These are phyloP conservation scores for Crucibulum parvulum DNA, from an alignment of 1,284 basidiomycete genomes.

Conservation along the genomic window DNA sequence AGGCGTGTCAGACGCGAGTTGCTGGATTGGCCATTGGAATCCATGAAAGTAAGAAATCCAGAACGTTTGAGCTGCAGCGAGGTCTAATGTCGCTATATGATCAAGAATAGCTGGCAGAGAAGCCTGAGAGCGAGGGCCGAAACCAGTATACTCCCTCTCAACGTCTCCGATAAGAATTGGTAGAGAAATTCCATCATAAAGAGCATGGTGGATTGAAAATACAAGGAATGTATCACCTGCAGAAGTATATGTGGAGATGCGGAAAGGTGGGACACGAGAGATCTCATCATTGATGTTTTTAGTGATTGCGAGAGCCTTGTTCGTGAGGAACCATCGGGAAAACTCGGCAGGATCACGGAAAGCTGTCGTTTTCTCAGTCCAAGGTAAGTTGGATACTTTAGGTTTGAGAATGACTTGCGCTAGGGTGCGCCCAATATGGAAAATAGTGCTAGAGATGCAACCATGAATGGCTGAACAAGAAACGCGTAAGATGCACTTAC, in stretches of 20 bases:
- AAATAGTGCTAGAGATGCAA: conserved; percentile 50
- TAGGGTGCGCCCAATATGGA: conserved; percentile 47
- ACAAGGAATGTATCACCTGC: conserved; percentile 26
- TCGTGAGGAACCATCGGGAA: conserved; percentile 35
- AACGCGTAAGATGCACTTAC: conserved; percentile 27
- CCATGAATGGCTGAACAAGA: conserved; percentile 23
- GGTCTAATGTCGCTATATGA: conserved; percentile 35
- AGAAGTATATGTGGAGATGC: conserved; percentile 35
- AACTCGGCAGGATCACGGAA: conserved; percentile 26
- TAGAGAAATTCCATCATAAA: conserved; percentile 55
- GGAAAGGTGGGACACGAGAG: conserved; percentile 40
- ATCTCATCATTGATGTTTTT: conserved; percentile 43
- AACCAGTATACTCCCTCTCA: conserved; percentile 37
- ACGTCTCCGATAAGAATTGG: conserved; percentile 46
- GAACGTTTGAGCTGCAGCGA: conserved; percentile 37
- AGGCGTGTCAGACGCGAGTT: conserved; percentile 17
- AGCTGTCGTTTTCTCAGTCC: conserved; percentile 24
- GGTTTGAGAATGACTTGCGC: conserved; percentile 47
- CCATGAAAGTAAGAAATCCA: conserved; percentile 43
- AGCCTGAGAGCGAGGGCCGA: conserved; percentile 18
- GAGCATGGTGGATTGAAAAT: conserved; percentile 54
- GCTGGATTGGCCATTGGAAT: conserved; percentile 38
- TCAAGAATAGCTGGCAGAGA: conserved; percentile 37
- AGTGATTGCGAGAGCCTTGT: conserved; percentile 35
- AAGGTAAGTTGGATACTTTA: conserved; percentile 26